These are phyloP conservation scores for Raphidocelis subcapitata DNA, from an alignment of 139 green algal species.

Conservation along the genomic window DNA sequence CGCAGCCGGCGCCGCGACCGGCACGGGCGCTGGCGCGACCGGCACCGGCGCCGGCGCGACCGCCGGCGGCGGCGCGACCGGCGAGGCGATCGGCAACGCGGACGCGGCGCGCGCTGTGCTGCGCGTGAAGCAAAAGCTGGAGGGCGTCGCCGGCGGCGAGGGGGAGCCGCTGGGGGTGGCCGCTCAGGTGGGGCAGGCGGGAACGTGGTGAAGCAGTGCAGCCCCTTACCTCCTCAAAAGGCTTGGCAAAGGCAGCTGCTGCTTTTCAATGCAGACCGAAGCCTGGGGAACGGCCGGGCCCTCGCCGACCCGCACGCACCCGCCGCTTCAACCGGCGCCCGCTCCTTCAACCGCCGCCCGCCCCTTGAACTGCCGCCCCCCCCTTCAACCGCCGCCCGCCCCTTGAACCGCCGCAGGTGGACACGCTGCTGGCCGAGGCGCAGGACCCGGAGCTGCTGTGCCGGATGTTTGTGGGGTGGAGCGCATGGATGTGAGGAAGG, in stretches of 20 bases:
- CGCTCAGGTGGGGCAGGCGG: slow-evolving; percentile 67
- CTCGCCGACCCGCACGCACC: too few relatives aligned
- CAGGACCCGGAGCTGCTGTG: slow-evolving; percentile 79
- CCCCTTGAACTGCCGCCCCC: too few relatives aligned
- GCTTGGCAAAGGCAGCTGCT: too few relatives aligned
- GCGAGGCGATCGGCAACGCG: slow-evolving; percentile 55
- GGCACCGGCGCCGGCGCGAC: neutral
- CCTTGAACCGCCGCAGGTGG: slow-evolving; percentile 50
- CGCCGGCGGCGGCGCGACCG: slow-evolving; percentile 3
- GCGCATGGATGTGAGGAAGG: slow-evolving; percentile 78
- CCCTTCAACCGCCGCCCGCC: too few relatives aligned
- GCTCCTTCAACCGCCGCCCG: too few relatives aligned
- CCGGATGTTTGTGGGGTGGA: slow-evolving; percentile 90
- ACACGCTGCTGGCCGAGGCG: slow-evolving; percentile 80
- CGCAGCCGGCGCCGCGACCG: too few relatives aligned
- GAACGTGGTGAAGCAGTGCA: neutral
- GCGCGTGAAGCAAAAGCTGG: slow-evolving; percentile 93
- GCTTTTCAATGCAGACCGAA: too few relatives aligned
- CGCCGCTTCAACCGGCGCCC: too few relatives aligned
- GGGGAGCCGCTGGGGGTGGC: slow-evolving; percentile 56
- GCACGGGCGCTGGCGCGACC: neutral
- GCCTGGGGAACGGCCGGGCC: too few relatives aligned
- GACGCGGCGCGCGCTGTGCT: slow-evolving; percentile 89
- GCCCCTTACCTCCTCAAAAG: neutral
- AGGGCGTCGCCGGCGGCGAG: slow-evolving; percentile 69